A percentile compares a stretch with the other conserved stretches of the same genome.
phyloP scores from a whole-genome alignment of 768 basidiomycete species.

The Leccinum uliginosum region DNA sequence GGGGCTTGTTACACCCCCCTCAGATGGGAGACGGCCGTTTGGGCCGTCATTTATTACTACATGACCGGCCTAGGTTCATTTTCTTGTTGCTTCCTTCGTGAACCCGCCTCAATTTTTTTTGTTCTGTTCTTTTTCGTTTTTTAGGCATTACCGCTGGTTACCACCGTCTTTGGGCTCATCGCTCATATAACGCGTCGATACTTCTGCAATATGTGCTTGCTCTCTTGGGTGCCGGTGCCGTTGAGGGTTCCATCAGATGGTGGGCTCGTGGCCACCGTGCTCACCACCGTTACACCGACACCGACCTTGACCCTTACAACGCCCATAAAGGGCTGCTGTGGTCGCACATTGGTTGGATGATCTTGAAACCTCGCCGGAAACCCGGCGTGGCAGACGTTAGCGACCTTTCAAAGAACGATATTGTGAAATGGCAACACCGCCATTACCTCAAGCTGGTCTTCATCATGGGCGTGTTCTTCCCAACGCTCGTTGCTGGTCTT shows the following conservation, averaged over 20 bases:
- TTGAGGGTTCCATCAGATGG: constrained; percentile 98
- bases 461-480: constrained; percentile 65
- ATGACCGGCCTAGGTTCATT: constrained; percentile 76
- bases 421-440: constrained; percentile 86
- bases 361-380: constrained; percentile 83
- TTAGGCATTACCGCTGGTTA: constrained; percentile 88
- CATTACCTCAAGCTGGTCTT: constrained; percentile 71
- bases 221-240: constrained; percentile 83
- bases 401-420: constrained; percentile 73
- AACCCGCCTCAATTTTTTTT: not conserved
- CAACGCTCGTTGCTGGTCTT: constrained; percentile 73
- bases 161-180: constrained; percentile 96
- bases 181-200: constrained; percentile 87
- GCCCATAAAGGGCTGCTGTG: constrained; percentile 85
- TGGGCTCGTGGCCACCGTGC: constrained; percentile 98
- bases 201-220: constrained; percentile 85
- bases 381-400: constrained; percentile 89
- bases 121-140: constrained; percentile 31
- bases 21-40: constrained; percentile 71
- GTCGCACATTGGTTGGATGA: constrained; percentile 92
- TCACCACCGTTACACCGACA: constrained; percentile 96
- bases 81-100: constrained; percentile 9
- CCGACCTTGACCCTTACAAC: constrained; percentile 93
- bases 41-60: constrained; percentile 65
- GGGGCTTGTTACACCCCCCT: constrained; percentile 66